A percentile compares a stretch with the other conserved stretches of the same genome.
Conservation (phyloP, 306 rosid species). For the Sicyos edulis region DNA sequence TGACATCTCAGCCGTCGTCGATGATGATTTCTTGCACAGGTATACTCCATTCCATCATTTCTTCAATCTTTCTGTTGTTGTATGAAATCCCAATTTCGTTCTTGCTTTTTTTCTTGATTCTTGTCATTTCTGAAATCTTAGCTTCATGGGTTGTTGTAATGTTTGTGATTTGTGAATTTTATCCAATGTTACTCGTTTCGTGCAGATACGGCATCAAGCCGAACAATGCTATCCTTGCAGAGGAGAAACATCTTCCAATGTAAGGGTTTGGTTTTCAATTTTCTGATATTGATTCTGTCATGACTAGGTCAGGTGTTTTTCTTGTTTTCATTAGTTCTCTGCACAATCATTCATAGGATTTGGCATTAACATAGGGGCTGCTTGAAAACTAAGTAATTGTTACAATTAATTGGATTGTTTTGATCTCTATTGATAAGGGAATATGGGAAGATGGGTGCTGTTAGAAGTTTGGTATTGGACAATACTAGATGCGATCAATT, state of each 20-base stretch:
- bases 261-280: conserved; percentile 22
- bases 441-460: not conserved
- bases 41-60: not conserved
- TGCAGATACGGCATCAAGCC: conserved; percentile 62
- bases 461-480: not conserved
- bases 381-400: conserved; percentile 2
- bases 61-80: not conserved
- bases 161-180: not conserved
- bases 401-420: not conserved
- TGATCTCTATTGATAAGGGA: not conserved
- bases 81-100: not conserved
- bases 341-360: not conserved
- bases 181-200: not conserved
- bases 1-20: conserved; percentile 79
- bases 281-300: not conserved
- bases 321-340: not conserved
- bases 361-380: not conserved
- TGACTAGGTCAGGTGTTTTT: not conserved
- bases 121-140: not conserved
- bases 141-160: not conserved
- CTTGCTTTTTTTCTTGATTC: not conserved
- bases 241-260: conserved; percentile 92
- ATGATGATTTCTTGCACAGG: conserved; percentile 41
- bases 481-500: too few species aligned
- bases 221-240: conserved; percentile 85